These are phyloP conservation scores for Erodium texanum DNA, from an alignment of 441 rosid species.

Conservation along the genomic window DNA sequence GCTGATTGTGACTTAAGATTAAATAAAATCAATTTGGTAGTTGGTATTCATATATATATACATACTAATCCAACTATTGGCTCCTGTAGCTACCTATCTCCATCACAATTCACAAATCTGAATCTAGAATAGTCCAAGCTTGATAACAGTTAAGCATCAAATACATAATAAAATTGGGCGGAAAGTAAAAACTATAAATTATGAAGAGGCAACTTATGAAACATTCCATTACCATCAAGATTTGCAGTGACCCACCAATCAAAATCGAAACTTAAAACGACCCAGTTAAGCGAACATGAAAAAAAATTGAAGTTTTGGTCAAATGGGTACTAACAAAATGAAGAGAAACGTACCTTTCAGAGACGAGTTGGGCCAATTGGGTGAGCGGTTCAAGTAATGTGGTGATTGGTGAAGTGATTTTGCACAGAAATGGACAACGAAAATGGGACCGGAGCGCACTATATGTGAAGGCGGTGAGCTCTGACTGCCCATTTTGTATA, in stretches of 20 bases:
- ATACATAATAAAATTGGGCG: neutral
- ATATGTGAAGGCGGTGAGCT: conserved; percentile 1
- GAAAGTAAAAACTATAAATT: neutral
- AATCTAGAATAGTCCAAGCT: neutral
- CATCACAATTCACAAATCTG: neutral
- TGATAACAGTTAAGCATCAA: neutral
- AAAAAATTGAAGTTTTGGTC: conserved; percentile 25
- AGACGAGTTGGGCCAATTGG: neutral
- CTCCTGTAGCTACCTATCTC: neutral
- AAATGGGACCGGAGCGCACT: neutral
- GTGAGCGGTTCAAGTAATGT: too few species aligned
- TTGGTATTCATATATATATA: conserved; percentile 10
- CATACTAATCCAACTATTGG: conserved; percentile 12
- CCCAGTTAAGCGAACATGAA: conserved; percentile 9
- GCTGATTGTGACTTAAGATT: conserved; percentile 3
- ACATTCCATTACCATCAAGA: neutral
- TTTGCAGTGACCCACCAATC: conserved; percentile 19
- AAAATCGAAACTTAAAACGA: conserved; percentile 8
- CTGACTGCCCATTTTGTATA: neutral
- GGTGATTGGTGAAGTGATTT: neutral
- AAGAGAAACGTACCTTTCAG: neutral
- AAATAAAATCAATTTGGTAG: neutral
- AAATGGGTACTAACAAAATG: conserved; percentile 22
- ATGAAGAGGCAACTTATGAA: neutral
- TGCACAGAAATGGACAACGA: neutral